These are phyloP conservation scores for Calonectria pteridis DNA, from an alignment of 2,329 filamentous ascomycete species.

Conservation along the genomic window DNA sequence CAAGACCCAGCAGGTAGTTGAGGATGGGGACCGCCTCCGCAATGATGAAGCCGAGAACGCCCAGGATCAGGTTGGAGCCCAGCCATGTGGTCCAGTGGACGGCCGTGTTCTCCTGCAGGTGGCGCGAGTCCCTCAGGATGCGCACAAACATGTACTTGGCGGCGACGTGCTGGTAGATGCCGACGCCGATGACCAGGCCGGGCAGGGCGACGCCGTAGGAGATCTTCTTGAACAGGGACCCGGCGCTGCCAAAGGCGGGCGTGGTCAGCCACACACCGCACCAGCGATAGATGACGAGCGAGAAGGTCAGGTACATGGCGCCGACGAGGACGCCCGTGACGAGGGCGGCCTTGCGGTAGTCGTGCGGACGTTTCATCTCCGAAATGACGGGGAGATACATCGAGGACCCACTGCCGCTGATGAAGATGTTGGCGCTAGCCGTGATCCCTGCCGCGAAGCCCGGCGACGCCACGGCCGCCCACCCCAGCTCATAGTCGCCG, in stretches of 20 bases:
- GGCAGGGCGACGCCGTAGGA: conserved; percentile 48
- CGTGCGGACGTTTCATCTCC: conserved; percentile 58
- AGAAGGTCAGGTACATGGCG: conserved; percentile 45
- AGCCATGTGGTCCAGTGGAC: conserved; percentile 47
- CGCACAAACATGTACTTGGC: conserved; percentile 47
- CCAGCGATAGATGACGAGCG: conserved; percentile 47
- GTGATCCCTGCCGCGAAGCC: conserved; percentile 67
- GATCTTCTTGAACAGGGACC: conserved; percentile 48
- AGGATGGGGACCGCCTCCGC: conserved; percentile 42
- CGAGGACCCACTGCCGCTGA: conserved; percentile 59
- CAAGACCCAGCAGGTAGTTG: conserved; percentile 50
- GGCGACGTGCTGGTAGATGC: conserved; percentile 53
- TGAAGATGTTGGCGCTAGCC: conserved; percentile 66
- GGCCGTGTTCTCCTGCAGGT: conserved; percentile 41
- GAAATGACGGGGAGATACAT: conserved; percentile 60
- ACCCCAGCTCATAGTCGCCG: conserved; percentile 68
- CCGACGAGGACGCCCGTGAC: conserved; percentile 41
- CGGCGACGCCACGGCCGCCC: conserved; percentile 61
- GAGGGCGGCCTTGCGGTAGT: conserved; percentile 43
- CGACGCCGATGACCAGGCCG: conserved; percentile 46
- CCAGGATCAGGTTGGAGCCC: conserved; percentile 26
- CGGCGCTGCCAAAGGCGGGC: conserved; percentile 46
- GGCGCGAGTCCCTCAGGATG: conserved; percentile 41
- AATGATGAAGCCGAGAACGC: conserved; percentile 36
- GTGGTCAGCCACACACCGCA: conserved; percentile 47